Conservation (phyloP, 2,329 filamentous ascomycete species). For the Neocucurbitaria cava region DNA sequence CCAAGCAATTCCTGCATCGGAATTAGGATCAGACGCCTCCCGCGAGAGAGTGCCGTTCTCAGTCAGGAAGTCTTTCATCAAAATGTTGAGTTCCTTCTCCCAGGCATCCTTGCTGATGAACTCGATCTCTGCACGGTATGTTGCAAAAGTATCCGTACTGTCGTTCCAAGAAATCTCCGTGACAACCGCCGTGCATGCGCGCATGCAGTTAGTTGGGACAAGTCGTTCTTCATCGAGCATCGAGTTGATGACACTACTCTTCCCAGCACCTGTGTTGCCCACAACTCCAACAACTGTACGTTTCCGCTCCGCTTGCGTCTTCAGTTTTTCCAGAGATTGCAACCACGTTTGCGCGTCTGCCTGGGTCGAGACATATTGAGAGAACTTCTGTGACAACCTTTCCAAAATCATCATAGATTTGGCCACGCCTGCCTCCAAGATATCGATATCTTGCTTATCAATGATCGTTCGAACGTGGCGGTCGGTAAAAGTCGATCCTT, state of each 20-base stretch:
- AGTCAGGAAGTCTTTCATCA: slow-evolving; percentile 59
- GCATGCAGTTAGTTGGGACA: slow-evolving; percentile 64
- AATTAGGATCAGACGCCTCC: slow-evolving; percentile 52
- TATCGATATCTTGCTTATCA: slow-evolving; percentile 36
- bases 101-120: slow-evolving; percentile 63
- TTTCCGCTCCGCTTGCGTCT: slow-evolving; percentile 49
- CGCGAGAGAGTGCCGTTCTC: slow-evolving; percentile 47
- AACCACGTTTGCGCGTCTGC: slow-evolving; percentile 52
- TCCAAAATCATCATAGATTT: slow-evolving; percentile 48
- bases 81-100: slow-evolving; percentile 58
- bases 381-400: slow-evolving; percentile 42
- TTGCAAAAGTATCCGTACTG: slow-evolving; percentile 44
- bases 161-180: slow-evolving; percentile 67
- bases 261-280: slow-evolving; percentile 68
- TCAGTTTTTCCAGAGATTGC: slow-evolving; percentile 51
- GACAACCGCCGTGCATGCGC: slow-evolving; percentile 67
- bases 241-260: slow-evolving; percentile 69
- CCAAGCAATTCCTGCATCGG: slow-evolving; percentile 58
- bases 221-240: slow-evolving; percentile 67
- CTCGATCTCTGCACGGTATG: slow-evolving; percentile 64
- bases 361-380: slow-evolving; percentile 16
- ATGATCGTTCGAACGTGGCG: slow-evolving; percentile 43
- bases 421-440: slow-evolving; percentile 51
- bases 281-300: slow-evolving; percentile 64
- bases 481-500: slow-evolving; percentile 11